Base-by-base conservation (phyloP, 2,329 filamentous ascomycete species). In the Talaromyces sp. region DNA sequence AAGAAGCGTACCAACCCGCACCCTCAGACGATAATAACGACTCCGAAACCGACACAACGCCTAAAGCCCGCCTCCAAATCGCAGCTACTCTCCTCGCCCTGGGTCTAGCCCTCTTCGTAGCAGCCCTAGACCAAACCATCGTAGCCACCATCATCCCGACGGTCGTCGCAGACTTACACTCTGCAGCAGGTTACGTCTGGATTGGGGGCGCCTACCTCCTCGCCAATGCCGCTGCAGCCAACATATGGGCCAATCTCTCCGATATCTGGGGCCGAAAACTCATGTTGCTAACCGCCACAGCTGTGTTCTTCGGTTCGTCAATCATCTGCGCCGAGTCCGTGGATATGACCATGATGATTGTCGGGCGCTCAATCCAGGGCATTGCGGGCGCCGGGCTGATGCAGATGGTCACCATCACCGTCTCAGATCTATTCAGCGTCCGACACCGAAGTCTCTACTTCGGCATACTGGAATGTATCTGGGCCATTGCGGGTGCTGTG, bases 151-250 rank as follows among this genome's bases (percentile, higher is more conserved):
- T 86, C 2, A 76, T 88, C 0, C 86, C 87, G 0, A 87, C 85
- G 1, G 88, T 89, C 61, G 80, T 81, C 17, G 79, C 82, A 39
- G 82, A 90, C 66, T 85, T 93, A 67, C 73, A 87, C 52, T 90
- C 89, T 6, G 86, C 86, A 3, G 80, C 85, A 17, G 90, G 90
- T 27, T 93, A 92, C 76, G 87, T 88, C 15, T 93, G 90, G 91
- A 90, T 94, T 67, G 90, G 90, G 0, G 87, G 85, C 33, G 86
- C 90, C 0, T 93, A 90, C 74, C 80, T 92, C 3, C 84, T 93
- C 11, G 88, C 87, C 17, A 87, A 87, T 70, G 87, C 89, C 0
- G 87, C 89, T 0, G 83, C 83, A 1, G 86, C 85, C 0, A 89
- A 90, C 0, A 84, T 89, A n/a, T 93, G 90, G 90, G 89, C 88